A percentile compares a stretch with the other conserved stretches of the same genome.
These are phyloP conservation scores for Solanum gandarillasii DNA, from an alignment of 257 asterid genomes.

Conservation along the genomic window DNA sequence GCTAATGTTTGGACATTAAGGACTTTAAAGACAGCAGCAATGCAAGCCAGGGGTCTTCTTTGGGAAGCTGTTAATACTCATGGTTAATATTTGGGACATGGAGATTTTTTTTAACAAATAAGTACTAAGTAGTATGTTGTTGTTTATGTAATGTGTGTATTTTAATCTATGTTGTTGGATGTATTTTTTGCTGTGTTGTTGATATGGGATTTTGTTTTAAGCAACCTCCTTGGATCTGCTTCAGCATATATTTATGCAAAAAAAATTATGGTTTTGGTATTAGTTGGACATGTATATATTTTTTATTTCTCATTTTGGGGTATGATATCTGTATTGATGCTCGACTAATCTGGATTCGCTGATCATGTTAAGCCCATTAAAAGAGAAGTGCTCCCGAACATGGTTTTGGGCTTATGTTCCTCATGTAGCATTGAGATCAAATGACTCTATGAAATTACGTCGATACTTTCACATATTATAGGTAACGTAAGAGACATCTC, in stretches of 20 bases:
- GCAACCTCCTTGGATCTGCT: not conserved
- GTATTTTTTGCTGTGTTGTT: not conserved
- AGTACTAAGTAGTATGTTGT: not conserved
- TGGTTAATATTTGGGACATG: slow-evolving; percentile 29
- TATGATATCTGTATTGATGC: not conserved
- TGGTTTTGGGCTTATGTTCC: not conserved
- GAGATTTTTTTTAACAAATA: not conserved
- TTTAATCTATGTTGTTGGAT: not conserved
- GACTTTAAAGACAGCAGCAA: slow-evolving; percentile 62
- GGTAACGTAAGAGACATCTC: not conserved
- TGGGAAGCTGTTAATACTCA: slow-evolving; percentile 94
- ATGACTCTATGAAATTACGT: not conserved
- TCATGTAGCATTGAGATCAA: not conserved
- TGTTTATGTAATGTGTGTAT: not conserved
- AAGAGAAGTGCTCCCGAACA: not conserved
- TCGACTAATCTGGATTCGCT: not conserved
- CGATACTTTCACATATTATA: not conserved
- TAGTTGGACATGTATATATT: not conserved
- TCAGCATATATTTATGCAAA: not conserved
- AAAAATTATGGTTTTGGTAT: not conserved
- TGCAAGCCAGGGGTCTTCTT: slow-evolving; percentile 64
- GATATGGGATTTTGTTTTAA: not conserved
- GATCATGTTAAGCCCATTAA: not conserved
- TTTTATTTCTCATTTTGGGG: not conserved
- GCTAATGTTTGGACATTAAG: slow-evolving; percentile 55